Conservation (phyloP, 2,329 filamentous ascomycete species). For the Aschersonia sp. region DNA sequence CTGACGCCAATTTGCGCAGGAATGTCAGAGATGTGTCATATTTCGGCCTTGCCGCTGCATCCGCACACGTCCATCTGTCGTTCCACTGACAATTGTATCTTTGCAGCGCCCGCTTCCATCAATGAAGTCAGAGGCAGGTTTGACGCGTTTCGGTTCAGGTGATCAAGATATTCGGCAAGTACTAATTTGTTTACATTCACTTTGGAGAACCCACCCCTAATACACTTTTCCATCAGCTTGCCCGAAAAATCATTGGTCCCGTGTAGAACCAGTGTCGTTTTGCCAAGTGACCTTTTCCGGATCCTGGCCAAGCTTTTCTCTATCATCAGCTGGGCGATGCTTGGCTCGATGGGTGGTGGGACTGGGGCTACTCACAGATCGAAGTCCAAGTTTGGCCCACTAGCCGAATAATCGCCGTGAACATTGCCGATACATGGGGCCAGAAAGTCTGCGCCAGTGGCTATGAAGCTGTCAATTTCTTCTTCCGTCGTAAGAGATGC, state of each 20-base stretch:
- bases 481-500: slow-evolving; percentile 48
- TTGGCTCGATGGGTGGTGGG: no score
- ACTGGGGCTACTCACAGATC: slow-evolving; percentile 14
- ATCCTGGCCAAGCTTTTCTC: slow-evolving; percentile 21
- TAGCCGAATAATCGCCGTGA: slow-evolving; percentile 56
- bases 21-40: no score
- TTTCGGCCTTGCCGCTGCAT: background rate
- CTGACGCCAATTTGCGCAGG: no score
- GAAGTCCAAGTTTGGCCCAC: slow-evolving; percentile 46
- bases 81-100: slow-evolving; percentile 25
- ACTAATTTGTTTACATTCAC: slow-evolving; percentile 43
- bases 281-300: slow-evolving; percentile 13
- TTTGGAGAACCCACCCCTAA: slow-evolving; percentile 35
- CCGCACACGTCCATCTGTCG: slow-evolving; percentile 30
- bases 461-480: slow-evolving; percentile 55
- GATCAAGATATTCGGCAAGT: slow-evolving; percentile 27
- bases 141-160: slow-evolving; percentile 21
- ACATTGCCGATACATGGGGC: slow-evolving; percentile 67
- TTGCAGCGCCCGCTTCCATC: slow-evolving; percentile 29
- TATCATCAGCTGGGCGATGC: background rate
- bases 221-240: slow-evolving; percentile 34
- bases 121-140: slow-evolving; percentile 19
- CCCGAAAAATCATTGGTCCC: slow-evolving; percentile 40
- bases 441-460: slow-evolving; percentile 59
- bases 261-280: slow-evolving; percentile 33